Conservation (phyloP, 441 rosid genomes). For the Syzygium malaccense region DNA sequence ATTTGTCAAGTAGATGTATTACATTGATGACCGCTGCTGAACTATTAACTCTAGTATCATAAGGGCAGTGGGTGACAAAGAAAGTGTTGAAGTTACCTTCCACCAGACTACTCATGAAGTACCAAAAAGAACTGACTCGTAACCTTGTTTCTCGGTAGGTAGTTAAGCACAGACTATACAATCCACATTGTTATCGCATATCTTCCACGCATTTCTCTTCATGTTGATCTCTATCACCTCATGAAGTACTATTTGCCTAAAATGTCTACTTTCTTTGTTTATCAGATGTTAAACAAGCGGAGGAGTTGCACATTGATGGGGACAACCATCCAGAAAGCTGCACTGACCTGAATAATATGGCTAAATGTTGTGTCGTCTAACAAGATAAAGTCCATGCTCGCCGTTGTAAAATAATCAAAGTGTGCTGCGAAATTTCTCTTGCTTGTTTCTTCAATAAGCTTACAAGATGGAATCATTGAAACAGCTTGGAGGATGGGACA, state of each 20-base stretch:
- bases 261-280: not conserved
- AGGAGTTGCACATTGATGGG: not conserved
- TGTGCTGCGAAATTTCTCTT: constrained; percentile 83
- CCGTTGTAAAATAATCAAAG: constrained; percentile 89
- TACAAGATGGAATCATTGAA: constrained; percentile 79
- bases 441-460: constrained; percentile 85
- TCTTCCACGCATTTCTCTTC: not conserved
- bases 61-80: not conserved
- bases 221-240: not conserved
- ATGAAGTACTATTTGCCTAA: not conserved
- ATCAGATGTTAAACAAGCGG: not conserved
- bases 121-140: not conserved
- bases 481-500: constrained; percentile 81
- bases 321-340: not conserved
- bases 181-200: not conserved
- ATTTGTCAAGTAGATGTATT: not conserved
- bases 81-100: not conserved
- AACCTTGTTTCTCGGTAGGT: not conserved
- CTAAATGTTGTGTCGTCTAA: constrained; percentile 69
- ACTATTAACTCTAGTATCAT: not conserved
- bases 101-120: not conserved
- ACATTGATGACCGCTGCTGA: not conserved
- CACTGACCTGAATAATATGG: constrained; percentile 77
- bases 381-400: constrained; percentile 69
- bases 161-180: not conserved